A percentile compares a stretch with the other conserved stretches of the same genome.
phyloP scores from a whole-genome alignment of 148 eudicot genomes.

The Heliosperma pusillum region DNA sequence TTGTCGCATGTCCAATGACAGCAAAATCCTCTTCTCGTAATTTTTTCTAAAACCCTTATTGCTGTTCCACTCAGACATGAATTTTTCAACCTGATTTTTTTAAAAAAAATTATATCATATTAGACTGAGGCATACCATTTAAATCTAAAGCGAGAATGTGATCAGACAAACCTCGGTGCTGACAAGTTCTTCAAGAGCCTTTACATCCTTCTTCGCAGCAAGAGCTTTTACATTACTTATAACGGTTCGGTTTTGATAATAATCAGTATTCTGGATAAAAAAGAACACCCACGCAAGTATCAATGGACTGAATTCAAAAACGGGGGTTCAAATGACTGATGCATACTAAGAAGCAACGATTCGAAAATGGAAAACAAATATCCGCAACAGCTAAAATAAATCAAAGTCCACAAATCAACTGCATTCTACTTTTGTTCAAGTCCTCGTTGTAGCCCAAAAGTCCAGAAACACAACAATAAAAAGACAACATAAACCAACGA shows the following conservation, averaged over 20 bases:
- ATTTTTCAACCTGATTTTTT: constrained; percentile 52
- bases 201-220: constrained; percentile 53
- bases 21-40: constrained; percentile 66
- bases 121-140: background rate
- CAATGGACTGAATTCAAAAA: background rate
- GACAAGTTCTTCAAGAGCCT: constrained; percentile 38
- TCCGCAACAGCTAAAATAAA: background rate
- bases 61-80: constrained; percentile 64
- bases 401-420: background rate
- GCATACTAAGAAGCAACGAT: background rate
- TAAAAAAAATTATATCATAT: constrained; percentile 8
- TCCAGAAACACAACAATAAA: background rate
- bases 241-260: constrained; percentile 30
- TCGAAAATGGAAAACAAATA: background rate
- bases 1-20: constrained; percentile 66
- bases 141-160: background rate
- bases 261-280: constrained; percentile 40
- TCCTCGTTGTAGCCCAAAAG: background rate
- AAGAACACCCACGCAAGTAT: background rate
- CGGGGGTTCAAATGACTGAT: background rate
- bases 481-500: background rate
- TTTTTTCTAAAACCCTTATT: constrained; percentile 66
- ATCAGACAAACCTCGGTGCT: constrained; percentile 37
- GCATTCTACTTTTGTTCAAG: background rate
- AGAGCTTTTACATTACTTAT: constrained; percentile 34